Evolutionary conservation across 441 rosid genomes (phyloP), one percentile per base, ranked within the genome.

Genomic region (Biscutella laevigata): DNA sequence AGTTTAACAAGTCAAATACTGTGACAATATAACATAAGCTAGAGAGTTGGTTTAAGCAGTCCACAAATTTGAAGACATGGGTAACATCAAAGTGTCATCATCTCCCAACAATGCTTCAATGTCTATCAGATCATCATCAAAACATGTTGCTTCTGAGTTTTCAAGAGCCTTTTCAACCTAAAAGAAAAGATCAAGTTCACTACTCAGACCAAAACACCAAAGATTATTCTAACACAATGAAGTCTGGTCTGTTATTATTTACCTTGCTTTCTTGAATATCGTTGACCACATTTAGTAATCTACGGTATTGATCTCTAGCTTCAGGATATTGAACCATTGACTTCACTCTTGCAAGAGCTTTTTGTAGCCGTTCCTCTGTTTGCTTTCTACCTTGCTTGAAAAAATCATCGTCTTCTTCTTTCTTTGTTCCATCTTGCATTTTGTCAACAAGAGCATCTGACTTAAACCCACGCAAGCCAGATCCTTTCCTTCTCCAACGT

Each of bases 271-370:
- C 89, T 59, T 84, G 87, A 65, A 84, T 86, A 61, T 84, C 80
- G 11, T 73, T 73, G 30, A 82, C 88, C 22, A 82, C 97, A 43
- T 84, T 81, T 10, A 79, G 77, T 64, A 90, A 69, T 69, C 91
- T 77, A 14, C 81, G 64, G 54, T 86, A 90, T 52, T 90, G 95
- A 67, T 84, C 95, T 74, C 94, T 75, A 37, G 86, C 94, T 69
- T 87, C 97, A 9, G 88, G 94, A 65, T 86, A 66, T 52, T 77
- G 92, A 54, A 76, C 86, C 97, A 90, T 90, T 59, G 97, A 90
- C 65, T 84, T 86, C 10, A 90, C 97, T 66, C 94, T 74, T 48
- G 82, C 79, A 67, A 90, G 94, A 35, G 88, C 94, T 52, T 82
- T 81, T 53, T 81, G 76, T 20, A 86, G 68, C 64, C 97, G 61